Evolutionary conservation across 192 early-diverging fungal species (phyloP).

Genomic region (Gigaspora rosea): DNA sequence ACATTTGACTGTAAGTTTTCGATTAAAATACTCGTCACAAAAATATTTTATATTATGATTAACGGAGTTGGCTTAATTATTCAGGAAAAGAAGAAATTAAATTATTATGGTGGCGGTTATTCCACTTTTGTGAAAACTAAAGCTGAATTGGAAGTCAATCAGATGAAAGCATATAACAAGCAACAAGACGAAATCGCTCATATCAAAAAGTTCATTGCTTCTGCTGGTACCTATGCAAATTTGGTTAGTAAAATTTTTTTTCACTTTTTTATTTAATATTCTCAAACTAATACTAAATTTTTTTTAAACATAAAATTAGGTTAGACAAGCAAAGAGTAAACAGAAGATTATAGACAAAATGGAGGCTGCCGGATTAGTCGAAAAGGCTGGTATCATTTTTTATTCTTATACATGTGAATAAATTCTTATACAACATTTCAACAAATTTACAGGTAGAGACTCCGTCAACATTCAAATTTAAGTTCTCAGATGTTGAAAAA

Average conservation of each 20-base stretch:
- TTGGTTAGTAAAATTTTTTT: no score
- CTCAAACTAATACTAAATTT: no score
- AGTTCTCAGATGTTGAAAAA: slow-evolving; percentile 82
- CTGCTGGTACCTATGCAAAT: slow-evolving; percentile 99
- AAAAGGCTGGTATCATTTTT: slow-evolving; percentile 68
- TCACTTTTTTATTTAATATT: no score
- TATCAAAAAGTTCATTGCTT: slow-evolving; percentile 98
- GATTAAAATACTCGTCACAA: neutral
- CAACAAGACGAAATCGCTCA: slow-evolving; percentile 99
- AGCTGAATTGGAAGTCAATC: slow-evolving; percentile 94
- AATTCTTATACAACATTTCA: neutral
- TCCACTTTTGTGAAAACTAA: slow-evolving; percentile 95
- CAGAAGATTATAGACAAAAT: slow-evolving; percentile 99
- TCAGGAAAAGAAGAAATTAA: slow-evolving; percentile 73
- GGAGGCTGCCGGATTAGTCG: slow-evolving; percentile 97
- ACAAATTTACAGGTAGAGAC: slow-evolving; percentile 7
- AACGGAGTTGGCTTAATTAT: neutral
- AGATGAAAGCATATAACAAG: slow-evolving; percentile 99
- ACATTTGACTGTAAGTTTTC: slow-evolving; percentile 9
- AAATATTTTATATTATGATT: neutral
- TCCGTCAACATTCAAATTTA: slow-evolving; percentile 80
- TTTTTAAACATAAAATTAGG: no score
- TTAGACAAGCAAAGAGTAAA: slow-evolving; percentile 94
- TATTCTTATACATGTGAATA: neutral
- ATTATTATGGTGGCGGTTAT: slow-evolving; percentile 98